Evolutionary conservation across 495 filamentous ascomycete species (phyloP).

Genomic region (Aspergillus indologenus): DNA sequence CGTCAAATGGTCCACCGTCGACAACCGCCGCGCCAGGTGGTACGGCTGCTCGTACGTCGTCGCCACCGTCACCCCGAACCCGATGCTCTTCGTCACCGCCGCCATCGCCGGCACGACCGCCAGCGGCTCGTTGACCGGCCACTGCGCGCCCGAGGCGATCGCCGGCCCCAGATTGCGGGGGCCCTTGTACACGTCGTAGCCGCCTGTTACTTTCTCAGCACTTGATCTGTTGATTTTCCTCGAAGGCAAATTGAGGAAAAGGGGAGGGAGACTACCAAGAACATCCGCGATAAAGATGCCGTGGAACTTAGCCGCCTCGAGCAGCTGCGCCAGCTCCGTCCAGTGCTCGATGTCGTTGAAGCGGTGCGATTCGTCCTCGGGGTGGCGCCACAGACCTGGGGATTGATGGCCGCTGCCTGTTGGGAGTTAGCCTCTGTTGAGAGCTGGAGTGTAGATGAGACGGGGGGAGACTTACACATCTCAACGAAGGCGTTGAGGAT

Average conservation of each 20-base stretch:
- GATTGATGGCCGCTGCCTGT: constrained; percentile 52
- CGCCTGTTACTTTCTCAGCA: constrained; percentile 33
- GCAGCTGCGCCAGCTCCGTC: constrained; percentile 46
- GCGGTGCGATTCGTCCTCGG: constrained; percentile 48
- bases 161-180: constrained; percentile 56
- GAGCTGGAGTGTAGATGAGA: neutral
- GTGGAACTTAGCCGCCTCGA: constrained; percentile 51
- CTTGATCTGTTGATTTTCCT: neutral
- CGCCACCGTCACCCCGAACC: constrained; percentile 66
- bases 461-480: constrained; percentile 37
- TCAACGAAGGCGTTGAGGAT: constrained; percentile 62
- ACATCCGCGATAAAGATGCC: constrained; percentile 58
- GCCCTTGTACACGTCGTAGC: constrained; percentile 66
- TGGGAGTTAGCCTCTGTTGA: neutral
- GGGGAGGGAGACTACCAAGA: constrained; percentile 29
- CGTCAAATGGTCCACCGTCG: constrained; percentile 65
- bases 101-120: constrained; percentile 47
- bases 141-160: constrained; percentile 60
- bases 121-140: constrained; percentile 58
- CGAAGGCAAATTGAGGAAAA: neutral
- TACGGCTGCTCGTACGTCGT: constrained; percentile 70
- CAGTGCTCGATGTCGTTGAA: constrained; percentile 55
- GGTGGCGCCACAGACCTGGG: constrained; percentile 53
- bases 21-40: constrained; percentile 61
- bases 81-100: constrained; percentile 59